Evolutionary conservation across 768 basidiomycete genomes (phyloP).

Genomic region (Boletus subparvulus): DNA sequence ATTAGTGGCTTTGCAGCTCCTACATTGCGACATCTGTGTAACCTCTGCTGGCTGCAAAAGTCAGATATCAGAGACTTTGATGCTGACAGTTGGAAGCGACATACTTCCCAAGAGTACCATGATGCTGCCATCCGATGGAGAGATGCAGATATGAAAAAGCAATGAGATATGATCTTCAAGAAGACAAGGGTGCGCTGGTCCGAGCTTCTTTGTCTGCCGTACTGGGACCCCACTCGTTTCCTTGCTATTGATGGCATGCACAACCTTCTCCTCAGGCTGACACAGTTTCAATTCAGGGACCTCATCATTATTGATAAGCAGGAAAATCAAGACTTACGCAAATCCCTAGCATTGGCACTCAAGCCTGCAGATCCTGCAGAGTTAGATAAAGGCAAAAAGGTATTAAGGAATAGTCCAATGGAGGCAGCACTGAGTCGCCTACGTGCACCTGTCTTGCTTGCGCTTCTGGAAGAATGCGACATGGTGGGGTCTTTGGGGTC

Average conservation of each 20-base stretch:
- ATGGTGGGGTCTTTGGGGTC: too few species aligned
- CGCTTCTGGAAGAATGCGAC: neutral
- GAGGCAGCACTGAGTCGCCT: neutral
- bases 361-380: neutral
- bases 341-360: neutral
- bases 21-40: neutral
- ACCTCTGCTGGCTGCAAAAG: neutral
- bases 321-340: neutral
- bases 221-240: slow-evolving; percentile 34
- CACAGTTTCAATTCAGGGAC: slow-evolving; percentile 7
- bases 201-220: slow-evolving; percentile 32
- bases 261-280: slow-evolving; percentile 28
- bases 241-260: slow-evolving; percentile 41
- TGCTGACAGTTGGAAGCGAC: slow-evolving; percentile 24
- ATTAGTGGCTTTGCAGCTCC: neutral
- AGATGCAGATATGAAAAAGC: slow-evolving; percentile 14
- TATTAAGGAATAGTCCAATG: neutral
- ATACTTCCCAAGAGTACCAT: slow-evolving; percentile 14
- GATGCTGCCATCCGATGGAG: slow-evolving; percentile 19
- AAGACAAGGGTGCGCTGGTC: slow-evolving; percentile 31
- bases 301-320: slow-evolving; percentile 9
- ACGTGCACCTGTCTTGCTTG: neutral
- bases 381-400: too few species aligned
- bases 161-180: slow-evolving; percentile 8
- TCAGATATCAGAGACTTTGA: slow-evolving; percentile 23